These are phyloP conservation scores for Syzygium jambos DNA, from an alignment of 345 rosid genomes.

Conservation along the genomic window DNA sequence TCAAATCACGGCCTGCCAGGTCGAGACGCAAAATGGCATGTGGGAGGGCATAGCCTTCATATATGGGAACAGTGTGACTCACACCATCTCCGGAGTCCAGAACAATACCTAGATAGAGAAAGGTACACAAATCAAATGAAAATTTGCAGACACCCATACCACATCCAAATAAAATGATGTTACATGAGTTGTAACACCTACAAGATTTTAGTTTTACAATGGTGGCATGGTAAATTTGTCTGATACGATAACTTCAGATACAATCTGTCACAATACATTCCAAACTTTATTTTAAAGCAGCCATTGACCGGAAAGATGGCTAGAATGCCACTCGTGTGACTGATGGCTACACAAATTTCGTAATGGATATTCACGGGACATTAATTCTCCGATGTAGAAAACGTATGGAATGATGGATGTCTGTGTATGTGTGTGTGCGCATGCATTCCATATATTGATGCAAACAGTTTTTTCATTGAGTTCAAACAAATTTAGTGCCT, in stretches of 20 bases:
- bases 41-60: conserved; percentile 50
- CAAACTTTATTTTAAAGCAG: not conserved
- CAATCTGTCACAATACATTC: not conserved
- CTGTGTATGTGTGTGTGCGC: not conserved
- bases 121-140: not conserved
- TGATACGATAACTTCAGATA: not conserved
- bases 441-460: not conserved
- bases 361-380: not conserved
- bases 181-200: not conserved
- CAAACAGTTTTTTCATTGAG: not conserved
- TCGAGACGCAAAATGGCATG: conserved; percentile 75
- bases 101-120: conserved; percentile 32
- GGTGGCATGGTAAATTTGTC: not conserved
- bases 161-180: not conserved
- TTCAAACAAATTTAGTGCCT: not conserved
- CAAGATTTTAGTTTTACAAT: not conserved
- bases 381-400: not conserved
- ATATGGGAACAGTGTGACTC: conserved; percentile 53
- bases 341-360: not conserved
- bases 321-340: not conserved
- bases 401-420: not conserved
- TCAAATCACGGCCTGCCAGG: conserved; percentile 76
- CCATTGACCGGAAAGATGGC: not conserved
- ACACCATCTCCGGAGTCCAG: conserved; percentile 57
- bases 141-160: not conserved